These are phyloP conservation scores for Camellia granthamiana DNA, from an alignment of 148 eudicot species.

Conservation along the genomic window DNA sequence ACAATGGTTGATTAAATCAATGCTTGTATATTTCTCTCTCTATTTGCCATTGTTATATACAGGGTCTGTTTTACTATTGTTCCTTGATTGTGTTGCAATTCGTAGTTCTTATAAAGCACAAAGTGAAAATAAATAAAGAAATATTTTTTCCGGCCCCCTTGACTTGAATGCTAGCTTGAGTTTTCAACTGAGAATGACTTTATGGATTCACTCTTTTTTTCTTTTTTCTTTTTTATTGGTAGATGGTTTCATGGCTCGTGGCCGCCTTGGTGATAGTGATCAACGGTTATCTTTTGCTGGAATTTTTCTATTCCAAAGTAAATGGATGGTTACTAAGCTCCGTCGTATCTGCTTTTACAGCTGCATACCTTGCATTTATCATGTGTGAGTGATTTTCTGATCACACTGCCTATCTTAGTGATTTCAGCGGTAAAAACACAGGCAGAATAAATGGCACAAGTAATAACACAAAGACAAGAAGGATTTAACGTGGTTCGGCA, in stretches of 20 bases:
- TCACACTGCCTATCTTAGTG: no score
- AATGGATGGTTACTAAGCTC: conserved; percentile 29
- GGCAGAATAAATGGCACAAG: no score
- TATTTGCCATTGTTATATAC: background rate
- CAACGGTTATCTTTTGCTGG: conserved; percentile 59
- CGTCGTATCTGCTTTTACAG: conserved; percentile 29
- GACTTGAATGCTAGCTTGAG: background rate
- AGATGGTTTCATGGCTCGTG: conserved; percentile 53
- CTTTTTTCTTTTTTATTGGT: background rate
- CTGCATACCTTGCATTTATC: conserved; percentile 48
- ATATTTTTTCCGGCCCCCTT: background rate
- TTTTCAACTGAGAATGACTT: background rate
- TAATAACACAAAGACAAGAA: no score
- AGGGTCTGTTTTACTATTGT: background rate
- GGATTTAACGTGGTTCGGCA: no score
- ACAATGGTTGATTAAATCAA: background rate
- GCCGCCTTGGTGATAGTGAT: conserved; percentile 55
- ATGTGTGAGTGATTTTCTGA: no score
- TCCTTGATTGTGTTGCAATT: background rate
- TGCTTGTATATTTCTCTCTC: background rate
- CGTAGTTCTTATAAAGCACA: background rate
- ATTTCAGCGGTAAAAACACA: no score
- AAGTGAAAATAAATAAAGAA: no score
- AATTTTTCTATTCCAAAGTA: conserved; percentile 45
- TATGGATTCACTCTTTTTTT: background rate